Evolutionary conservation across 257 asterid species (phyloP).

Genomic region (Jacaranda mimosifolia): DNA sequence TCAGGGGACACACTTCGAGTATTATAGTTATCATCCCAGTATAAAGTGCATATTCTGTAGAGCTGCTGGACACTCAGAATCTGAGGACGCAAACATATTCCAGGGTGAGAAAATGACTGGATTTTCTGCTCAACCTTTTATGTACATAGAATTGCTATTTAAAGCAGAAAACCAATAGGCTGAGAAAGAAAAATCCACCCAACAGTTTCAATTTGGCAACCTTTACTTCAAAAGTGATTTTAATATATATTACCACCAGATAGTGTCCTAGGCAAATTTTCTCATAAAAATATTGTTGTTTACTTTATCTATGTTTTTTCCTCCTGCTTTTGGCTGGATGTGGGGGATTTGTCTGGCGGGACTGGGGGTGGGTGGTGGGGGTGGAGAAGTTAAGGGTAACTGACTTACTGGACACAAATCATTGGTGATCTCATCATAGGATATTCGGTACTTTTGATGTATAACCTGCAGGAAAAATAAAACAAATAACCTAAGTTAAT

Average conservation of each 20-base stretch:
- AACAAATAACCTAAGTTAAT: constrained; percentile 16
- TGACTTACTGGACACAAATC: constrained; percentile 97
- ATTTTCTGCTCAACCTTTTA: neutral
- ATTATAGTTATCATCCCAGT: constrained; percentile 96
- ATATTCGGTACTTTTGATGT: constrained; percentile 96
- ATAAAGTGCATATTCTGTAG: constrained; percentile 92
- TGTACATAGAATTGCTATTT: neutral
- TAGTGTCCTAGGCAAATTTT: no score
- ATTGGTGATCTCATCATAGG: constrained; percentile 91
- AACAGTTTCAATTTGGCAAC: neutral
- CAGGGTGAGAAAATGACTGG: constrained; percentile 30
- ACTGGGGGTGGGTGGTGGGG: neutral
- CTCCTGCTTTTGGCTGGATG: no score
- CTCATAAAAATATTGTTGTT: no score
- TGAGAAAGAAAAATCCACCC: no score
- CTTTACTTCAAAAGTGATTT: no score
- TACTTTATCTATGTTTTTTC: no score
- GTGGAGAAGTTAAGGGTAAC: no score
- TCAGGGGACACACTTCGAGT: constrained; percentile 93
- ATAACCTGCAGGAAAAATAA: constrained; percentile 69
- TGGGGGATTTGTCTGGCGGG: no score
- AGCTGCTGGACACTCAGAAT: constrained; percentile 97
- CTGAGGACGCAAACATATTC: constrained; percentile 53
- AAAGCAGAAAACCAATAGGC: neutral
- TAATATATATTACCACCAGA: no score